Evolutionary conservation across 352 stramenopile genomes (phyloP).

Genomic region (Phytophthora tubulina): DNA sequence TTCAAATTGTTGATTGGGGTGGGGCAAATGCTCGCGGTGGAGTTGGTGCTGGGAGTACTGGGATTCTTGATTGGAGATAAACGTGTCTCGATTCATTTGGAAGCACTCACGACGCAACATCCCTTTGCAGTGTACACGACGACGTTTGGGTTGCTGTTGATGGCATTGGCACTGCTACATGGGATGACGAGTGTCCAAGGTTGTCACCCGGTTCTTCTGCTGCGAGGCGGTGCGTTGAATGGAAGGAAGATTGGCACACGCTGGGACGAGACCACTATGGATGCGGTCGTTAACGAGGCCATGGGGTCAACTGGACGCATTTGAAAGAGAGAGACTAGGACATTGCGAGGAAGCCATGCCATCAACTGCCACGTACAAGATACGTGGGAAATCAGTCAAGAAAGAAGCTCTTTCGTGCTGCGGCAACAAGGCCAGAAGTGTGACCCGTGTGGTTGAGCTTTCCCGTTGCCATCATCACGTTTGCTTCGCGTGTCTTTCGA

Average conservation of each 20-base stretch:
- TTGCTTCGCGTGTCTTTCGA: conserved; percentile 36
- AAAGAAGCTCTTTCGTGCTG: conserved; percentile 27
- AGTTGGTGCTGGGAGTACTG: conserved; percentile 42
- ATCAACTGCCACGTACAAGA: conserved; percentile 4
- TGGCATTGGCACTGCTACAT: conserved; percentile 52
- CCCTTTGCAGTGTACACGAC: conserved; percentile 45
- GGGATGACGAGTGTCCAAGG: conserved; percentile 52
- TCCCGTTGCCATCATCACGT: conserved; percentile 27
- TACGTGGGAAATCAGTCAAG: neutral
- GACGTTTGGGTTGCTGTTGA: conserved; percentile 40
- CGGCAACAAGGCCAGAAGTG: conserved; percentile 1
- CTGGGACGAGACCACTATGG: conserved; percentile 27
- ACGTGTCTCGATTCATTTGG: conserved; percentile 34
- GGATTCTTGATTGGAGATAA: conserved; percentile 47
- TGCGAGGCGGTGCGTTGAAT: conserved; percentile 42
- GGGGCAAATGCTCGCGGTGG: conserved; percentile 45
- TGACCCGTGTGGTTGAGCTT: conserved; percentile 18
- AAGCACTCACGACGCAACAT: conserved; percentile 30
- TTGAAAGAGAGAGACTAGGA: conserved; percentile 37
- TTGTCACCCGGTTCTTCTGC: conserved; percentile 67
- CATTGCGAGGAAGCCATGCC: conserved; percentile 18
- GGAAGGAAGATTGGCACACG: conserved; percentile 13
- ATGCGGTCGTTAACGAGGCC: conserved; percentile 2
- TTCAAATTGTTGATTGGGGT: conserved; percentile 52
- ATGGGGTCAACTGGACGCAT: conserved; percentile 1